Evolutionary conservation across 83 land plant genomes (phyloP), one percentile per base, ranked within the genome.

Genomic region (Picea mariana): DNA sequence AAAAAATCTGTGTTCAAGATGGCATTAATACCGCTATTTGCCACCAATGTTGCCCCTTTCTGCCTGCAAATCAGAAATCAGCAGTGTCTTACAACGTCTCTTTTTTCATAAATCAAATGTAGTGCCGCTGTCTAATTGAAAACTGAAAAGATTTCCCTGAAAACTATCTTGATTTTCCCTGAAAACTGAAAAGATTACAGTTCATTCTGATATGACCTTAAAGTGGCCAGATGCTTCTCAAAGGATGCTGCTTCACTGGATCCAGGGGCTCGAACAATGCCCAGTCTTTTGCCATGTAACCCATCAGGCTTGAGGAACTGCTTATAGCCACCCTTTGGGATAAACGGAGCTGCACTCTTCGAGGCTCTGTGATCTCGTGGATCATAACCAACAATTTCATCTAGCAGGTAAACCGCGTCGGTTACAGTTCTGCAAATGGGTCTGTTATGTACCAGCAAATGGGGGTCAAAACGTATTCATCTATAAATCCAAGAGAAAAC

Each of bases 341-440:
- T 92, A 75, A 66, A 85, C 44, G 79, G 79, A 3, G 86, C 77
- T 9, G 88, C 90, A 40, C 49, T 49, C 24, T 66, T 23, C 21
- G 94, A 88, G 1, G 90, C 90, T 62, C 59, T 67, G 34, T 79
- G 59, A 79, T 92, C 94, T 18, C 59, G 58, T 13, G 52, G 55
- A 79, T 92, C 94, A 82, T 76, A 87, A 2, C 94, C 94, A 15
- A 85, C 89, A 67, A 92, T 90, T 6, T 80, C 92, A 79, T 92
- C 94, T 0, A 90, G 87, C 9, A 88, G 83, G 62, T 88, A 79
- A 17, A 90, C 94, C 18, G 94, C 92, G 82, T 89, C 94, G 4
- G 85, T 63, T 6, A 92, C 89, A 13, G 94, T 92, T 78, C 92
- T 84, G 75, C 86, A 86, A 4, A 92, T 85, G 21, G 92, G 92